Percentiles rank a stretch among this genome's conserved stretches.
Evolutionary conservation across 352 stramenopile genomes (phyloP).

Genomic region (Pythium aphanidermatum): DNA sequence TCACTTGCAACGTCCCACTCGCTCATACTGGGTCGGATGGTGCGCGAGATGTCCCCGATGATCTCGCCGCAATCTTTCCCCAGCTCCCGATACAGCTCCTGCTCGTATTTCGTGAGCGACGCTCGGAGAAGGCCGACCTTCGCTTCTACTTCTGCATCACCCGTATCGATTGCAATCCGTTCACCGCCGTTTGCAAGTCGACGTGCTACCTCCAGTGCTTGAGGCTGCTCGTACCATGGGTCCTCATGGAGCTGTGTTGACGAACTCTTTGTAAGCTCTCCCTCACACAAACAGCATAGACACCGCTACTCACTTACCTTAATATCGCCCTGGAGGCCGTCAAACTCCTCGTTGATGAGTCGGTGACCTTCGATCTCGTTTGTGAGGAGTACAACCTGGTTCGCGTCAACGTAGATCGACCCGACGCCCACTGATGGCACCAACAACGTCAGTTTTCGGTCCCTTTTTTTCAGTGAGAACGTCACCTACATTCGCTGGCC

Average conservation of each 20-base stretch:
- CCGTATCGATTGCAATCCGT: slow-evolving; percentile 28
- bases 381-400: slow-evolving; percentile 44
- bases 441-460: not conserved
- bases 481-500: slow-evolving; percentile 38
- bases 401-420: slow-evolving; percentile 54
- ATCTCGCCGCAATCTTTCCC: slow-evolving; percentile 59
- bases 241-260: slow-evolving; percentile 31
- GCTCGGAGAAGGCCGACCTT: slow-evolving; percentile 30
- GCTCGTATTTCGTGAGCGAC: slow-evolving; percentile 50
- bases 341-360: slow-evolving; percentile 61
- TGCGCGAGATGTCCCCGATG: slow-evolving; percentile 41
- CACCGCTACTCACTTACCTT: slow-evolving; percentile 11
- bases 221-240: slow-evolving; percentile 42
- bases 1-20: slow-evolving; percentile 52
- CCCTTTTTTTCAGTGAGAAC: not conserved
- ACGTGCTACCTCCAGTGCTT: slow-evolving; percentile 21
- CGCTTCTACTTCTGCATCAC: slow-evolving; percentile 21
- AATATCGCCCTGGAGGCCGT: slow-evolving; percentile 36
- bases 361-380: slow-evolving; percentile 75
- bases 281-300: not conserved
- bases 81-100: slow-evolving; percentile 42
- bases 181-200: slow-evolving; percentile 32
- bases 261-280: not conserved
- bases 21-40: slow-evolving; percentile 32
- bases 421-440: slow-evolving; percentile 35